Evolutionary conservation across 1,284 basidiomycete species (phyloP), one percentile per base, ranked within the genome.

Genomic region (Bondarzewia mesenterica): DNA sequence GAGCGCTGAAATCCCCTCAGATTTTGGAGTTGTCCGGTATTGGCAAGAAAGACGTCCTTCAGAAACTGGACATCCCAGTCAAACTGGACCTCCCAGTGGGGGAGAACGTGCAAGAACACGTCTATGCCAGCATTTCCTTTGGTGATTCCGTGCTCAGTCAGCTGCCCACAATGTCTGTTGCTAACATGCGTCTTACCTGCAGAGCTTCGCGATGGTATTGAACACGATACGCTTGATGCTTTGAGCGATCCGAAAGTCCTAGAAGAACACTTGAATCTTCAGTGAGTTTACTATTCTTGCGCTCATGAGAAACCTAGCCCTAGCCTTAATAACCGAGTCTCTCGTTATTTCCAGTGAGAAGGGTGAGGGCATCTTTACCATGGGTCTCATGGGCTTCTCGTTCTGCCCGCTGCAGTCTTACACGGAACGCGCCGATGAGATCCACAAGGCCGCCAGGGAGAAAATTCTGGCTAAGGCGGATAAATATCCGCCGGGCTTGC

Each of bases 321-420:
- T n/a, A n/a, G n/a, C n/a, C n/a, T n/a, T n/a, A n/a, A n/a, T n/a
- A n/a, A n/a, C n/a, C n/a, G n/a, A n/a, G n/a, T n/a, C n/a, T n/a
- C n/a, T 32, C 6, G n/a, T 32, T 6, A n/a, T 32, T 32, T 16
- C 20, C 49, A 66, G 63, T 36, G 44, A 54, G 3, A 32, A 53
- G 16, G 59, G 60, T 14, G 26, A 57, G 29, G 66, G 66, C 14
- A 36, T 63, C 8, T 61, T 57, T 52, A 63, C 59, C 6, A 55
- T 53, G 3, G 63, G 62, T 7, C 51, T 63, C 47, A 52, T 58
- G 8, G 57, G 57, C 6, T 60, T 65, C 32, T 48, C 56, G 1
- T 67, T 62, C 50, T 53, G 55, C 2, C 57, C 57, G 5, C 54
- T 64, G 1, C 32, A 51, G 3, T 50, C 51, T 25, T 45, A 65